A percentile compares a stretch with the other conserved stretches of the same genome.
Conservation (phyloP, 2,329 filamentous ascomycete species). For the Grosmannia serpens region DNA sequence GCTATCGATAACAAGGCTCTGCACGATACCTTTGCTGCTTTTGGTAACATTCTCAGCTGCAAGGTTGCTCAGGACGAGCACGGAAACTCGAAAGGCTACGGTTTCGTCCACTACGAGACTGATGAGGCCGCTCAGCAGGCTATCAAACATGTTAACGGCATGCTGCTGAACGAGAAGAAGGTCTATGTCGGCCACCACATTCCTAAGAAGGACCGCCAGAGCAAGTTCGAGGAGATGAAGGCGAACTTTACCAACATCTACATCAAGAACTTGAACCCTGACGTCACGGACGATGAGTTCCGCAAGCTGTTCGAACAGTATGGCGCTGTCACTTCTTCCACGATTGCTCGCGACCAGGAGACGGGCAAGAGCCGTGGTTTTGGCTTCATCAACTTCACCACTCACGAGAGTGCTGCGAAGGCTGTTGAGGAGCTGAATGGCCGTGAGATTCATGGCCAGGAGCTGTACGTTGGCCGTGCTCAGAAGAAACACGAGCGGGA, state of each 20-base stretch:
- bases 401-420: constrained; percentile 73
- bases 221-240: constrained; percentile 99
- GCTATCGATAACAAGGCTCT: constrained; percentile 99
- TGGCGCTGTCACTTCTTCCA: constrained; percentile 91
- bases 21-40: constrained; percentile 97
- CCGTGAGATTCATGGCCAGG: constrained; percentile 85
- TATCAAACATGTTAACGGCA: constrained; percentile 99
- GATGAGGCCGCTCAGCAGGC: constrained; percentile 92
- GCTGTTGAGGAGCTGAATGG: constrained; percentile 89
- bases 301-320: constrained; percentile 83
- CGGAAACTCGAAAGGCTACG: constrained; percentile 95
- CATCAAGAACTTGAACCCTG: constrained; percentile 89
- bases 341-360: constrained; percentile 77
- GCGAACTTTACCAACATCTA: constrained; percentile 99
- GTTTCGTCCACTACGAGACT: constrained; percentile 99
- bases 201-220: constrained; percentile 99
- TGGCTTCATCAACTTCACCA: constrained; percentile 91
- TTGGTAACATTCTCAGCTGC: constrained; percentile 98
- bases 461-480: constrained; percentile 93
- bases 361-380: constrained; percentile 86
- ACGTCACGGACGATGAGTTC: constrained; percentile 89
- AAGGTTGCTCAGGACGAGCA: constrained; percentile 98
- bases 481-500: constrained; percentile 99
- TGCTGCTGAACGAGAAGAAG: constrained; percentile 99
- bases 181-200: constrained; percentile 99